Evolutionary conservation across 202 grass and related monocot species (phyloP), one percentile per base, ranked within the genome.

Genomic region (Zizania palustris): DNA sequence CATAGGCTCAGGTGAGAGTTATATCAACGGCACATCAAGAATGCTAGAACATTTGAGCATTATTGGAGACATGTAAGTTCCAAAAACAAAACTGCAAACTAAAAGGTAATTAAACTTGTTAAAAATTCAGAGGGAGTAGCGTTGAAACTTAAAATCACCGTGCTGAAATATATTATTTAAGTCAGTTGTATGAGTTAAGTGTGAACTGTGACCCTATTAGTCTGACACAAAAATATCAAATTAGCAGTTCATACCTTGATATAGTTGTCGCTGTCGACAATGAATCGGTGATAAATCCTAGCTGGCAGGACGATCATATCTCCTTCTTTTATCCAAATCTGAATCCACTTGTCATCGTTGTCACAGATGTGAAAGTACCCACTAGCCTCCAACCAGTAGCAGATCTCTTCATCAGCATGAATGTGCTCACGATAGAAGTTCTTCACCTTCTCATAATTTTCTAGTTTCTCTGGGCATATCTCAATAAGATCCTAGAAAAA

Each of bases 241-340:
- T 39, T n/a, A 75, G 45, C 4, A n/a, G 46, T 18, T 62, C 57
- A 19, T 56, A 55, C 95, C 91, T 98, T 94, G 1, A 88, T 81
- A 65, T 90, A 88, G 67, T 98, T 94, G 40, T 85, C 42, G 51
- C 53, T 78, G 57, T 90, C 91, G 0, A 94, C 63, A 22, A 85
- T 95, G 78, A 98, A 98, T 3, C 95, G 89, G 67, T 98, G 95
- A 73, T 98, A 98, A 71, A 94, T 98, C 72, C 95, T 87, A 15
- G 89, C 87, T 9, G 91, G 91, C 28, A 95, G 73, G 72, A 98
- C 79, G 13, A 98, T 98, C 95, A 98, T 83, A 50, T 95, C 91
- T 14, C 95, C 95, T 34, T 85, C 89, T 76, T 88, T 92, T 53
- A 98, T 90, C 87, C 89, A 95, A 80, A 98, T 90, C 18, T 91